These are phyloP conservation scores for Astrephomene gubernaculifera DNA, from an alignment of 139 green algal species.

Conservation along the genomic window DNA sequence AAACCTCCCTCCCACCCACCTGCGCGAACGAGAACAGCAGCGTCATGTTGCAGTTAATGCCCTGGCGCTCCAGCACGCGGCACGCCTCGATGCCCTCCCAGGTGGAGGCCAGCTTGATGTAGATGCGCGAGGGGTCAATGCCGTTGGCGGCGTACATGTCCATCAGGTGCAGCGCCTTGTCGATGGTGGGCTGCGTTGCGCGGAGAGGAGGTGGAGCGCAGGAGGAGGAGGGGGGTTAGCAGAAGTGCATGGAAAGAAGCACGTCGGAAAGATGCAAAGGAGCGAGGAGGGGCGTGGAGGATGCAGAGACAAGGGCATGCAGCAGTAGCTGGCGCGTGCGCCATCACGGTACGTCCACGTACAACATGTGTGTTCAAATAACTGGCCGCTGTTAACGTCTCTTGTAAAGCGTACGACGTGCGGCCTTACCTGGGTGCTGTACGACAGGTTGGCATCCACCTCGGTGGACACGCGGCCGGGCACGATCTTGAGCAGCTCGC, in stretches of 20 bases:
- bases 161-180: constrained; percentile 81
- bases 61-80: constrained; percentile 82
- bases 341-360: too few species aligned
- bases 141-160: constrained; percentile 78
- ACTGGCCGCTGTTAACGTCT: too few species aligned
- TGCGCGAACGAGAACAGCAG: constrained; percentile 92
- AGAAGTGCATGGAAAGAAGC: neutral
- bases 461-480: constrained; percentile 87
- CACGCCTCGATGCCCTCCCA: constrained; percentile 92
- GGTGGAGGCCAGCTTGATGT: constrained; percentile 88
- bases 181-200: constrained; percentile 58
- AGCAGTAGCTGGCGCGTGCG: too few species aligned
- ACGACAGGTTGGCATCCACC: constrained; percentile 76
- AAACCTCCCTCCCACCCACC: constrained; percentile 56
- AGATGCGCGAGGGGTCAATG: constrained; percentile 64
- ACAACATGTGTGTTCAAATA: too few species aligned
- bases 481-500: constrained; percentile 82
- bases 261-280: too few species aligned
- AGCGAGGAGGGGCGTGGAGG: too few species aligned
- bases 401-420: neutral
- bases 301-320: too few species aligned
- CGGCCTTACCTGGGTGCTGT: constrained; percentile 63
- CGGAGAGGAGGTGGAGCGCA: neutral
- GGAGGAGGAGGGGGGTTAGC: neutral
- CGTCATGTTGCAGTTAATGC: constrained; percentile 94